Evolutionary conservation across 208 protist species (phyloP), one percentile per base, ranked within the genome.

Genomic region (Strigomonas culicis): DNA sequence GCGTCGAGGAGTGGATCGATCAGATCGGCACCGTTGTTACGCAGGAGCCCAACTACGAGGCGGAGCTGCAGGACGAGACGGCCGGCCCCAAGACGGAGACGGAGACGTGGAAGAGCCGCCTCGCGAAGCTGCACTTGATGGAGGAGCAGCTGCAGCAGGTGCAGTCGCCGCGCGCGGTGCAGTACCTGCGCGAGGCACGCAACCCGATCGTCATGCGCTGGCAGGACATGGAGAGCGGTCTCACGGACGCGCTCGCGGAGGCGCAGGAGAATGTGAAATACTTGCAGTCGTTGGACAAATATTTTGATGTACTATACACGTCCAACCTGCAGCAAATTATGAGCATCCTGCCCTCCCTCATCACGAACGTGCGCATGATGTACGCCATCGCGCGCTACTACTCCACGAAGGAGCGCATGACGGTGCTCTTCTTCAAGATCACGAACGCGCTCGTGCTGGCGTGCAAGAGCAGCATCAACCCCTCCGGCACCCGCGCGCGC

Each of bases 211-310:
- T 98, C 25, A 63, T 74, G 65, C 73, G 77, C n/a, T 99, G 98
- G 98, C 62, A 69, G 3, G 84, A 93, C 47, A 81, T 88, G 59
- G 97, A 99, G 69, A 68, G 83, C 17, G 64, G 57, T 24, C 79
- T 99, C 32, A 98, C 94, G 2, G 97, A 99, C 57, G 92, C 85
- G 25, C 68, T 96, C n/a, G 93, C 97, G 39, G 97, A 99, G 88
- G 97, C 98, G 13, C 98, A 98, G 71, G 98, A 99, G 74, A 99
- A 99, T 72, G 91, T 99, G 32, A 97, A 98, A 78, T 99, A 98
- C 77, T 85, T 99, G 59, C 88, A 89, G 41, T 98, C 92, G 15
- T 75, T 99, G 50, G 94, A 98, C 66, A 97, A 95, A 69, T 97
- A 98, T 75, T 93, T 98, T 72, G 94, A 99, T 80, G 96, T 98